These are phyloP conservation scores for Nothophaeocryptopus gaeumannii DNA, from an alignment of 2,329 filamentous ascomycete genomes.

Conservation along the genomic window DNA sequence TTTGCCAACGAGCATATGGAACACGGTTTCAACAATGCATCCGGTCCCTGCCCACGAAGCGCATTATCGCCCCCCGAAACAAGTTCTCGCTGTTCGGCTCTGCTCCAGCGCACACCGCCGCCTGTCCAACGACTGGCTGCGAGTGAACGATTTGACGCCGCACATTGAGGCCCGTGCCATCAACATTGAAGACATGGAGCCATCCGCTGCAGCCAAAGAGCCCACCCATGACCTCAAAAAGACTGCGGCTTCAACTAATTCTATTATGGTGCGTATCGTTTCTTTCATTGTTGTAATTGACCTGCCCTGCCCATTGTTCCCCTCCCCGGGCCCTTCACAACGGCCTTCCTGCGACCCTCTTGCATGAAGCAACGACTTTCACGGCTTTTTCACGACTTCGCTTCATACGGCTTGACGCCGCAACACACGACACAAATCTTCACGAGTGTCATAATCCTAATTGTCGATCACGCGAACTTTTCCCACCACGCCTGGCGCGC, in stretches of 20 bases:
- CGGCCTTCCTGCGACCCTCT: too few relatives aligned
- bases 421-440: background rate
- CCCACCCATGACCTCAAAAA: too few relatives aligned
- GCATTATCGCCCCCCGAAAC: background rate
- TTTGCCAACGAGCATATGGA: background rate
- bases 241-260: too few relatives aligned
- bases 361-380: too few relatives aligned
- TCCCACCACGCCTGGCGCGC: conserved; percentile 13
- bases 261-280: conserved; percentile 29
- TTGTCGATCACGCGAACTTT: background rate
- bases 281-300: conserved; percentile 24
- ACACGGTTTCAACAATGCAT: background rate
- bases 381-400: background rate
- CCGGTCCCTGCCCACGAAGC: background rate
- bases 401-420: background rate
- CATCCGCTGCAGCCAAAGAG: conserved; percentile 44
- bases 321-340: too few relatives aligned
- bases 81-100: background rate
- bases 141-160: conserved; percentile 8
- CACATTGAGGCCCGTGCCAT: conserved; percentile 14
- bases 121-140: conserved; percentile 12
- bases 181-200: conserved; percentile 95
- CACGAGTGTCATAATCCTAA: conserved; percentile 2
- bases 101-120: conserved; percentile 3
- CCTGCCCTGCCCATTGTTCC: too few relatives aligned